phyloP scores from a whole-genome alignment of 176 grass and related monocot species.

The Musa acuminata region DNA sequence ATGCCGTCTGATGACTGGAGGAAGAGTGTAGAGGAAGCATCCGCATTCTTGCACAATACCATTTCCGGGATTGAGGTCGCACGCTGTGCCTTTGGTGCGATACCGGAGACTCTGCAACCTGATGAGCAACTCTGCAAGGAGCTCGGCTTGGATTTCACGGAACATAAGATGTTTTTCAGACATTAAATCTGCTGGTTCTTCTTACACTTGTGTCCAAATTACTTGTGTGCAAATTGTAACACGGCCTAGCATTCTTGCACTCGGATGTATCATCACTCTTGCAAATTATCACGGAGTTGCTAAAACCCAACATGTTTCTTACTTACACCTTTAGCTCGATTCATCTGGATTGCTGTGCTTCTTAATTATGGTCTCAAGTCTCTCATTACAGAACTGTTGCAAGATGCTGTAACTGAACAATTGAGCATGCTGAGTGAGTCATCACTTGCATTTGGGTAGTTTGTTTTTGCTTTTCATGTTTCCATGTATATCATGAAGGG shows the following conservation, averaged over 20 bases:
- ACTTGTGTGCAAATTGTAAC: not conserved
- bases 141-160: conserved; percentile 48
- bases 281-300: too few relatives aligned
- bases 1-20: conserved; percentile 54
- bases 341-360: too few relatives aligned
- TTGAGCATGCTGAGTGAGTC: too few relatives aligned
- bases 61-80: conserved; percentile 70
- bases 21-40: conserved; percentile 67
- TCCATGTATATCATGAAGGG: too few relatives aligned
- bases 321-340: too few relatives aligned
- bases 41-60: conserved; percentile 66
- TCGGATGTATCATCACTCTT: too few relatives aligned
- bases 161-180: conserved; percentile 3
- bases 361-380: too few relatives aligned
- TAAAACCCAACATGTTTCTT: too few relatives aligned
- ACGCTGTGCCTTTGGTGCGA: conserved; percentile 75
- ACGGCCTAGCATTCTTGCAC: not conserved
- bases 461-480: too few relatives aligned
- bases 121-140: conserved; percentile 82
- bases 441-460: too few relatives aligned
- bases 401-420: too few relatives aligned
- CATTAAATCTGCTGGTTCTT: not conserved
- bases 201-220: conserved; percentile 12
- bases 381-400: too few relatives aligned
- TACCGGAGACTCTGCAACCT: conserved; percentile 68